Conservation (phyloP, 169 alveolate genomes). For the Cryptosporidium muris region DNA sequence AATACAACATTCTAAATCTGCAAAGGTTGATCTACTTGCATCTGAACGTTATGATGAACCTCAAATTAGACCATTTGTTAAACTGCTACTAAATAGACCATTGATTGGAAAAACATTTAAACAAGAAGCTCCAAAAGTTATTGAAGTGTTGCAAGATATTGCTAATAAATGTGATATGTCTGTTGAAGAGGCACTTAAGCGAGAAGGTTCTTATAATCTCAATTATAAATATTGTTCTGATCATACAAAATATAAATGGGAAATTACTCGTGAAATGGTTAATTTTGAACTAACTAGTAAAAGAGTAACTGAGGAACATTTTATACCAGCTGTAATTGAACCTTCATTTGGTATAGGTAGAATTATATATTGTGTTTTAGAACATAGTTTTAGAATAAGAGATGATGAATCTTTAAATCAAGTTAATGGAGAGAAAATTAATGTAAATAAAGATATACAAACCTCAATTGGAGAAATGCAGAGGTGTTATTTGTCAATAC, state of each 20-base stretch:
- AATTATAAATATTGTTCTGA: slow-evolving; percentile 9
- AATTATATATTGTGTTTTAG: slow-evolving; percentile 91
- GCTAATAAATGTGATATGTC: slow-evolving; percentile 74
- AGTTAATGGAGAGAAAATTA: not conserved
- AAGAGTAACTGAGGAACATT: slow-evolving; percentile 91
- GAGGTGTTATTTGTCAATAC: slow-evolving; percentile 91
- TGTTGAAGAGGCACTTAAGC: slow-evolving; percentile 71
- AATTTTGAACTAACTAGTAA: slow-evolving; percentile 85
- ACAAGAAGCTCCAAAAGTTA: slow-evolving; percentile 77
- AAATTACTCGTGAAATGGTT: slow-evolving; percentile 80
- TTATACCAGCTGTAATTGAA: slow-evolving; percentile 95
- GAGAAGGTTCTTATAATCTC: not conserved
- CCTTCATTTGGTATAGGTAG: slow-evolving; percentile 99
- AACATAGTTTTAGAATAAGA: slow-evolving; percentile 93
- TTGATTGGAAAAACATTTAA: slow-evolving; percentile 87
- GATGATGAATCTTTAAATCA: slow-evolving; percentile 76
- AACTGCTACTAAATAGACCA: slow-evolving; percentile 85
- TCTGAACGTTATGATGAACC: slow-evolving; percentile 90
- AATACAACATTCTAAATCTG: slow-evolving; percentile 87
- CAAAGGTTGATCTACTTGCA: slow-evolving; percentile 89
- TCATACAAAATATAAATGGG: slow-evolving; percentile 47
- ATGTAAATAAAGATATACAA: not conserved
- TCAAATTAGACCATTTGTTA: slow-evolving; percentile 81
- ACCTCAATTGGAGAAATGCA: slow-evolving; percentile 70
- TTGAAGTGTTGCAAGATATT: slow-evolving; percentile 69